Base-by-base conservation (phyloP, 306 rosid genomes). In the Arachis hypogaea region DNA sequence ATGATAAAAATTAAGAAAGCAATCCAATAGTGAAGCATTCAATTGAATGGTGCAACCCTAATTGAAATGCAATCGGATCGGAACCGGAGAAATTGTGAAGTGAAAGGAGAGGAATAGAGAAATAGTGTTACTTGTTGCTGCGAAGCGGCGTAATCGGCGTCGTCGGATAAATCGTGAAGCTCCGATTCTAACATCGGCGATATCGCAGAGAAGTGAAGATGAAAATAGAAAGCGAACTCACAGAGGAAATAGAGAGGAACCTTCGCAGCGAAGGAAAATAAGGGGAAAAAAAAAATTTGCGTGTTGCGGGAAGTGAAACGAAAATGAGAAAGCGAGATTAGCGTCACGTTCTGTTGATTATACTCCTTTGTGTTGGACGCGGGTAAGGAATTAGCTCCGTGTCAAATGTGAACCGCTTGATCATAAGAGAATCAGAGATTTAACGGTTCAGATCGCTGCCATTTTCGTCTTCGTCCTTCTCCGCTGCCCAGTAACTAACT, bases 131-230 rank as follows among this genome's bases (percentile, higher is more conserved):
- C 98, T 76, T 90, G 93, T 61, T 88, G 93, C 89, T 81, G 95
- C 49, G 98, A 92, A 10, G 96, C 96, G 1, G 92, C 97, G 88
- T 94, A 94, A 84, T 94, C 99, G 61, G 96, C 90, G 78, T 94
- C 99, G 87, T 94, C 99, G 33, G 97, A 86, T 73, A 94, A 86
- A 82, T 92, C 97, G 85, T 94, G 96, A 10, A 88, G 72, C 74
- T 94, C 99, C 5, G 93, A 77, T 71, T 92, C 99, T 10, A 86
- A 87, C 97, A 94, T 92, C 86, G 84, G 71, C 29, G 78, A 56
- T 71, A 77, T 68, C 47, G 68, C 36, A 60, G 60, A 52, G 58
- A 52, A 14, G 58, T 5, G 29, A 49, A 49, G 66, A 10, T 40
- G 16, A 73, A 18, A 56, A 33, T 40, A 41, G 41, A 11, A 59